Evolutionary conservation across 495 filamentous ascomycete genomes (phyloP), one percentile per base, ranked within the genome.

Genomic region (Emericellopsis terricola): DNA sequence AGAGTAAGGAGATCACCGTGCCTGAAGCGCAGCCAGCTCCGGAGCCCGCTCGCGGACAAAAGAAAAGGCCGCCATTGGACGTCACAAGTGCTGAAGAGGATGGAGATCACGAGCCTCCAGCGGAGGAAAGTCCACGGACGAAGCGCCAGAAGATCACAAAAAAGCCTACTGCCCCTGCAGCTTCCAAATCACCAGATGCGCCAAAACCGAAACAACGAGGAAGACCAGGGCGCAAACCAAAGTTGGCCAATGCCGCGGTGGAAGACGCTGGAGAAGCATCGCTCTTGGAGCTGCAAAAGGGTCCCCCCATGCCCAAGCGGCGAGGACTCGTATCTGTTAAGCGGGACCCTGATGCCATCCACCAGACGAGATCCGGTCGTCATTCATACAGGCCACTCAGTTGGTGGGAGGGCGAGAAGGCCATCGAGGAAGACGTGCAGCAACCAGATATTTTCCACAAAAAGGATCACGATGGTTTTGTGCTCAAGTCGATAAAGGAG

Each of bases 401-500:
- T 24, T 87, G 63, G 49, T 96, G 89, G 89, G 73, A 71, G 34
- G 81, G 82, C 36, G 89, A 96, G 47, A 69, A 69, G 16, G 65
- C 77, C 35, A 84, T 74, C 49, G 71, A 69, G 8, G 43, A 62
- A 6, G 64, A 76, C 38, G 66, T 65, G 19, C 61, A 59, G 13
- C 38, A 51, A 19, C 41, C 51, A 28, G 56, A 52, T 9, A 35
- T 35, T 20, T 35, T 35, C 19, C 60, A 65, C 31, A 56, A 47
- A 17, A 31, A 3, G 8, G 28, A 18, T 55, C 40, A 47, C 6
- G 21, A 32, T 15, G 23, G 23, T 11, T 71, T 72, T 38, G 57
- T 73, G 10, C 45, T 85, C 27, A 70, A 71, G 1, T 68, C 59
- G 4, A 72, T 89, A 33, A 73, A 80, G 40, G 80, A 78, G 41